Evolutionary conservation across 129 eudicot species (phyloP), one percentile per base, ranked within the genome.

Genomic region (Deinandra increscens): DNA sequence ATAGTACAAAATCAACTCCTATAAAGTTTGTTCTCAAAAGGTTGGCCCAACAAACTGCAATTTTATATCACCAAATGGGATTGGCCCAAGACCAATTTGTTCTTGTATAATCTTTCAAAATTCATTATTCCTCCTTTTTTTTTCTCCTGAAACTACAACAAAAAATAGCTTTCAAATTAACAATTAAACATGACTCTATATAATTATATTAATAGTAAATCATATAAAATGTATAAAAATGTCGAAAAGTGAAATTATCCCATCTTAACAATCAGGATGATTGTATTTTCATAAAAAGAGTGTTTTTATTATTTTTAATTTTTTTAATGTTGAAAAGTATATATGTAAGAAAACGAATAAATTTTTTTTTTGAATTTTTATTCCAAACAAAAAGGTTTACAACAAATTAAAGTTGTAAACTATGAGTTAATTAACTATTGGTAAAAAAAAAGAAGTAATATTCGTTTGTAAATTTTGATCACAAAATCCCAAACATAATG

Each of bases 401-500:
- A n/a, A n/a, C n/a, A n/a, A 68, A 41, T 10, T 70, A 8, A 23
- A n/a, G 76, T 55, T 12, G 54, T 54, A 4, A 56, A 60, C 14
- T 6, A 64, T 17, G 17, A 42, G 19, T 46, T 11, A 18, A 60
- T 33, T 4, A 18, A 60, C 18, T 4, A 60, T 22, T 12, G 37
- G 29, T 18, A 19, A 0, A 44, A 45, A 45, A 12, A 0, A 44
- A 45, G 33, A 12, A 45, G 8, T 11, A 72, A 60, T 73, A 36
- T 60, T 72, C 48, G 8, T 60, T 60, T 60, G 22, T 15, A 61
- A 42, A 58, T 26, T 34, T 37, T n/a, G 12, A 75, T 36, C 46
- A 75, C 42, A 75, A 65, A 60, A 46, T 59, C 80, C 66, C 63
- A 60, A 76, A 68, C 68, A 60, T 60, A 76, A 68, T 76, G 54